Percentiles rank a stretch among this genome's conserved stretches.
phyloP scores from a whole-genome alignment of 148 eudicot species.

The Persicaria tinctoria region DNA sequence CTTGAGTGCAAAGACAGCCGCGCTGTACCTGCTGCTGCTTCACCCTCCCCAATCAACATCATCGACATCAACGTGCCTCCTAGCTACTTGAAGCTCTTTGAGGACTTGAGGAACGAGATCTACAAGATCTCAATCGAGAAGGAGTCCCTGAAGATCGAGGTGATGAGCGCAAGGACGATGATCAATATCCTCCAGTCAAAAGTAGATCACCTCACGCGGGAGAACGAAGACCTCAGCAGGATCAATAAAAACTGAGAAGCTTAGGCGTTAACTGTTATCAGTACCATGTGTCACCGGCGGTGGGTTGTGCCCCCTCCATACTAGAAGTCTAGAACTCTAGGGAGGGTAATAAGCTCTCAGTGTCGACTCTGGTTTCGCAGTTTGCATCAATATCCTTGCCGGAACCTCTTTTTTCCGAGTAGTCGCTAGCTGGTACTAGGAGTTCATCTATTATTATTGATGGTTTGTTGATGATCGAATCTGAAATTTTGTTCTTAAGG shows the following conservation, averaged over 20 bases:
- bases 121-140: conserved; percentile 69
- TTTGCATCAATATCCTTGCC: background rate
- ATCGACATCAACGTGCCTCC: conserved; percentile 70
- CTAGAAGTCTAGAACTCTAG: background rate
- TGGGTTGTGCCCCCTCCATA: background rate
- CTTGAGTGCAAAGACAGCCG: conserved; percentile 32
- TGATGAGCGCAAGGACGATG: conserved; percentile 98
- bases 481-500: no score
- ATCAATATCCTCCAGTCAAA: conserved; percentile 88
- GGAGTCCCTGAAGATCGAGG: conserved; percentile 68
- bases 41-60: conserved; percentile 20
- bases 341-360: conserved; percentile 1
- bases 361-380: background rate
- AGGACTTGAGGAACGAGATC: conserved; percentile 52
- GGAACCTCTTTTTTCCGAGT: background rate
- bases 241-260: conserved; percentile 11
- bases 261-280: background rate
- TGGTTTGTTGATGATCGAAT: no score
- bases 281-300: background rate
- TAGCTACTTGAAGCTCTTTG: conserved; percentile 56
- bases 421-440: conserved; percentile 2
- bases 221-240: conserved; percentile 57
- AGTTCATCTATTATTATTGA: background rate
- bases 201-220: conserved; percentile 53
- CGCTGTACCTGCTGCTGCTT: background rate